phyloP scores from a whole-genome alignment of 2,329 filamentous ascomycete species.

The Cytospora chrysosperma region DNA sequence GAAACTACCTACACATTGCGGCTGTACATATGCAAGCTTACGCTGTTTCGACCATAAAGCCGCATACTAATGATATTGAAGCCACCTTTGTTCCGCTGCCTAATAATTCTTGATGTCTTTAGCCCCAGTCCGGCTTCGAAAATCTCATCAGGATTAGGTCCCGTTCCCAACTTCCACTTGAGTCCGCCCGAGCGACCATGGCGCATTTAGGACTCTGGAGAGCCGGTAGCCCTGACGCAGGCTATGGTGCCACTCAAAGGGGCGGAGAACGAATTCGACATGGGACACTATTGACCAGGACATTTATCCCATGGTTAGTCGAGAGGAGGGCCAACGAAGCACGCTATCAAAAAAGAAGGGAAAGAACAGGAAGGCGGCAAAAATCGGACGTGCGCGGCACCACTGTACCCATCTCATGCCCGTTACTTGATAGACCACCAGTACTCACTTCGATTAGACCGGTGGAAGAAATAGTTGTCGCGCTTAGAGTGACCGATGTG shows the following conservation, averaged over 20 bases:
- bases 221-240: background rate
- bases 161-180: background rate
- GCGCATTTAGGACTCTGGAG: background rate
- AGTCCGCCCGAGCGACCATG: background rate
- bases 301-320: background rate
- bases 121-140: background rate
- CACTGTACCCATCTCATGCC: background rate
- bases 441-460: conserved; percentile 10
- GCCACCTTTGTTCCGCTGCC: background rate
- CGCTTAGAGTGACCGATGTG: background rate
- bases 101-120: background rate
- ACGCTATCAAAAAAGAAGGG: too few species aligned
- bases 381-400: background rate
- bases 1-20: background rate
- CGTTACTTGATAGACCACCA: background rate
- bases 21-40: background rate
- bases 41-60: background rate
- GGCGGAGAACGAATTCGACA: background rate
- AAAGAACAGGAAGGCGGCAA: too few species aligned
- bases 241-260: background rate
- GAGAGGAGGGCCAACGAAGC: background rate
- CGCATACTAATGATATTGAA: background rate
- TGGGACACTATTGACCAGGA: conserved; percentile 1
- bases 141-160: too few species aligned
- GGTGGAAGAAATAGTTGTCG: background rate